Conservation (phyloP, 2,329 filamentous ascomycete species). For the Aotearoamyces nothofagi region DNA sequence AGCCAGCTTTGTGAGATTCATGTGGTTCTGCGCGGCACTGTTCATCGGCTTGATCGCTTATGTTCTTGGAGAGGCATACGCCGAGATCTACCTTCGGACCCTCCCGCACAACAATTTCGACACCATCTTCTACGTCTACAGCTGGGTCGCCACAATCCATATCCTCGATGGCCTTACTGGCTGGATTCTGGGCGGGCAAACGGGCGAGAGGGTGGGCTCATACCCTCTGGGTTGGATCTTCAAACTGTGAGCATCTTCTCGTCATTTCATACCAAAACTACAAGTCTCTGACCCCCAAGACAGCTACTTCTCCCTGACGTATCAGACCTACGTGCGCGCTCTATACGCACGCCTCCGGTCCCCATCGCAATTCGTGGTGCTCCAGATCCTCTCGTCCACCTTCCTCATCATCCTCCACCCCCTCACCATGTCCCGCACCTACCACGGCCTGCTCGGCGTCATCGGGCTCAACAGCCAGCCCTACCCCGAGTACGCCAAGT, state of each 20-base stretch:
- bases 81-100: slow-evolving; percentile 52
- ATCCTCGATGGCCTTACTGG: slow-evolving; percentile 48
- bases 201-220: slow-evolving; percentile 51
- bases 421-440: slow-evolving; percentile 43
- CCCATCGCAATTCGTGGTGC: slow-evolving; percentile 47
- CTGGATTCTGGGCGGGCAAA: slow-evolving; percentile 50
- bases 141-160: slow-evolving; percentile 52
- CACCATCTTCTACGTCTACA: slow-evolving; percentile 55
- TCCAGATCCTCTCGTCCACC: slow-evolving; percentile 48
- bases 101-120: slow-evolving; percentile 51
- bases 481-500: slow-evolving; percentile 49
- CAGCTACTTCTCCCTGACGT: slow-evolving; percentile 49
- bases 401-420: slow-evolving; percentile 48
- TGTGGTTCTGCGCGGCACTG: slow-evolving; percentile 54
- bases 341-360: slow-evolving; percentile 53
- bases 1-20: slow-evolving; percentile 50
- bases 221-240: slow-evolving; percentile 60
- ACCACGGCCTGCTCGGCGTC: slow-evolving; percentile 38
- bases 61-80: slow-evolving; percentile 53
- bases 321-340: slow-evolving; percentile 56
- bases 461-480: slow-evolving; percentile 41
- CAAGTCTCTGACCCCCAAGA: slow-evolving; percentile 1
- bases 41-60: slow-evolving; percentile 49
- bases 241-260: slow-evolving; percentile 37
- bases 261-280: neutral